Evolutionary conservation across 306 rosid species (phyloP).

Genomic region (Cucumis cinereus): DNA sequence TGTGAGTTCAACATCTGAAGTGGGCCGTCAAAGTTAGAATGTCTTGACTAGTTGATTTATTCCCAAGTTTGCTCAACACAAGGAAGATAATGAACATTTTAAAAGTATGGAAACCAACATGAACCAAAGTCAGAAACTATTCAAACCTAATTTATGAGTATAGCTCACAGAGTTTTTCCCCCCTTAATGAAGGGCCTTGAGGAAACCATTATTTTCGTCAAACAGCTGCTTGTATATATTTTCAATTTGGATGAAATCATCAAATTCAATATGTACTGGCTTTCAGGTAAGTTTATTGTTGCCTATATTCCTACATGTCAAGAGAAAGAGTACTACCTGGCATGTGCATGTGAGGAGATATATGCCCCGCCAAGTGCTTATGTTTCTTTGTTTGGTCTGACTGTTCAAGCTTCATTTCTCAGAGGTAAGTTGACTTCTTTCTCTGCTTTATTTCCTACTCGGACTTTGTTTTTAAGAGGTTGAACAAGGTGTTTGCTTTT

Average conservation of each 20-base stretch:
- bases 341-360: conserved; percentile 90
- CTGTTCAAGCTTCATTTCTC: conserved; percentile 74
- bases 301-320: conserved; percentile 75
- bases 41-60: too few species aligned
- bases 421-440: conserved; percentile 43
- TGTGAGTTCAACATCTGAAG: too few species aligned
- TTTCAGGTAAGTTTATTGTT: conserved; percentile 70
- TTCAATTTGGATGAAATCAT: not conserved
- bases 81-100: too few species aligned
- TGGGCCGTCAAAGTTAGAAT: too few species aligned
- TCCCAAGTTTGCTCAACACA: too few species aligned
- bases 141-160: not conserved
- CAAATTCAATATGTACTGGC: conserved; percentile 9
- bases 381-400: conserved; percentile 79
- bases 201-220: not conserved
- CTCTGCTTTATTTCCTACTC: conserved; percentile 16
- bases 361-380: conserved; percentile 93
- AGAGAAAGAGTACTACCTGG: conserved; percentile 89
- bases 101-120: too few species aligned
- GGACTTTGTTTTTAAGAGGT: conserved; percentile 3
- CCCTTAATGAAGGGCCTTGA: not conserved
- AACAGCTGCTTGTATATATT: conserved; percentile 3
- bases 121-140: too few species aligned
- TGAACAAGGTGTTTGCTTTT: conserved; percentile 9
- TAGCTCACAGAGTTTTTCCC: not conserved